These are phyloP conservation scores for Pyrenophora graminea DNA, from an alignment of 2,329 filamentous ascomycete genomes.

Conservation along the genomic window DNA sequence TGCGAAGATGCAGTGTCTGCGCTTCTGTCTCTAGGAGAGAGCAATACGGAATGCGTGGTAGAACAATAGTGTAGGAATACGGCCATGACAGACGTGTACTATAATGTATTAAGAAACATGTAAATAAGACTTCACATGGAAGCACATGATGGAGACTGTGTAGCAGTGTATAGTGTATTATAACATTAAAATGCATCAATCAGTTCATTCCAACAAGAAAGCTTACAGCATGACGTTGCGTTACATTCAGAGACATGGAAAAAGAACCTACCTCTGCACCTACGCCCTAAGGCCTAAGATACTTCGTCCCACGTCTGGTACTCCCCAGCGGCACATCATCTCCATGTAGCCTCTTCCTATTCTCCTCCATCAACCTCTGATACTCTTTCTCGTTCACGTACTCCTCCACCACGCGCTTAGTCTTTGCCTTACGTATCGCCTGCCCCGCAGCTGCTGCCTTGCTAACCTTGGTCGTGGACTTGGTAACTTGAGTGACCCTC, in stretches of 20 bases:
- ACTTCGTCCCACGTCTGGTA: conserved; percentile 1
- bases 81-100: not conserved
- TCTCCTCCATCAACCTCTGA: not conserved
- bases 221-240: too few relatives aligned
- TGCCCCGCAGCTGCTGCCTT: conserved; percentile 2
- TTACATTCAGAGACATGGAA: too few relatives aligned
- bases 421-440: not conserved
- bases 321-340: not conserved
- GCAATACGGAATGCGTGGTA: not conserved
- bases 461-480: not conserved
- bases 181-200: too few relatives aligned
- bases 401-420: not conserved
- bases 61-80: conserved; percentile 6
- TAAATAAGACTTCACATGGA: not conserved
- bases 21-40: not conserved
- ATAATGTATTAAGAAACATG: not conserved
- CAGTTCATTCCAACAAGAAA: too few relatives aligned
- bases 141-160: too few relatives aligned
- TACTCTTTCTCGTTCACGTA: not conserved
- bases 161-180: too few relatives aligned
- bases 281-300: not conserved
- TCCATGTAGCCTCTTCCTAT: not conserved
- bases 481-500: not conserved
- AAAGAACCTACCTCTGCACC: too few relatives aligned
- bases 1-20: not conserved